These are phyloP conservation scores for Mycena vulgaris DNA, from an alignment of 768 basidiomycete genomes.

Conservation along the genomic window DNA sequence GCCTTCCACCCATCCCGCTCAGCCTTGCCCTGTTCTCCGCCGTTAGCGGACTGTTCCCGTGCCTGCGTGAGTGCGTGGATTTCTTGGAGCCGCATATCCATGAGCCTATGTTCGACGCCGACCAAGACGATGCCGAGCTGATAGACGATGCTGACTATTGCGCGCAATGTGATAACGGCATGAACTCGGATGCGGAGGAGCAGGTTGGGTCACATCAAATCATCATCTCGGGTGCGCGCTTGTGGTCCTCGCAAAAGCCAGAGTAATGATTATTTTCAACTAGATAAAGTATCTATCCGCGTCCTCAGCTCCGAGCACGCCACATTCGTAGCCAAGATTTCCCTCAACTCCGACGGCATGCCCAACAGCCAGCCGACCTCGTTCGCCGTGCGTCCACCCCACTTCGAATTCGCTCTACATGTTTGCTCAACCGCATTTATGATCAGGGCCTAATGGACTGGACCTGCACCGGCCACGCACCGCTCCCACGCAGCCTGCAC, in stretches of 20 bases:
- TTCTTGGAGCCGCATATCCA: too few relatives aligned
- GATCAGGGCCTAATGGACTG: neutral
- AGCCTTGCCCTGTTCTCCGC: neutral
- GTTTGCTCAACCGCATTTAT: neutral
- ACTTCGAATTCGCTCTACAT: neutral
- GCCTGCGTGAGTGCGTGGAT: neutral
- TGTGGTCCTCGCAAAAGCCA: neutral
- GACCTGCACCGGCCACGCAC: neutral
- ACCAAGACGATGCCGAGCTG: too few relatives aligned
- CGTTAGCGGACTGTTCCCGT: neutral
- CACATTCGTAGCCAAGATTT: neutral
- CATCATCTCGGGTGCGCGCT: neutral
- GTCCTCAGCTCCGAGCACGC: neutral
- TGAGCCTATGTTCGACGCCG: too few relatives aligned
- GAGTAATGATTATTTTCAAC: neutral
- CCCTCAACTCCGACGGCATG: neutral
- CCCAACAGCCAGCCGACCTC: neutral
- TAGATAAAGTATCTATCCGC: neutral
- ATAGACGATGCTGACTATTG: too few relatives aligned
- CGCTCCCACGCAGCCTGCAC: neutral
- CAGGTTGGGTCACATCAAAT: neutral
- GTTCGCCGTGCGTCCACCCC: neutral
- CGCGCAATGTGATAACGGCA: too few relatives aligned
- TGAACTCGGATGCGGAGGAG: too few relatives aligned
- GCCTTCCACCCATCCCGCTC: neutral